These are phyloP conservation scores for Chlamydomonas sp. DNA, from an alignment of 139 green algal species.

Conservation along the genomic window DNA sequence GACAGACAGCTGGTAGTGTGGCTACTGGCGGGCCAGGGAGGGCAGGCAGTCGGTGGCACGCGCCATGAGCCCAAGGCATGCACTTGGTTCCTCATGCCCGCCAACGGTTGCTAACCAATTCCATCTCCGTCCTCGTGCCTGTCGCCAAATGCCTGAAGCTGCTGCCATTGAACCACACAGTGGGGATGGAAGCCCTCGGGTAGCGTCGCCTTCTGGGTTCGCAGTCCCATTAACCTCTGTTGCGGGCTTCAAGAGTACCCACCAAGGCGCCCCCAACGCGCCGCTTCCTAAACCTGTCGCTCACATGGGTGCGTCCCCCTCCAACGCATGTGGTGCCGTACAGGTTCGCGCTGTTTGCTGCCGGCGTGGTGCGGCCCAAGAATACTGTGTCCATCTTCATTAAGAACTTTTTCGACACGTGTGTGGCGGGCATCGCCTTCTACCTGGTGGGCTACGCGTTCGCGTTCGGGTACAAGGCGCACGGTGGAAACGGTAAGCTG, in stretches of 20 bases:
- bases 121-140: too few relatives aligned
- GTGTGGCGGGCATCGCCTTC: conserved; percentile 51
- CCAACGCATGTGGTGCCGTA: background rate
- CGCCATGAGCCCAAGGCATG: too few relatives aligned
- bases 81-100: too few relatives aligned
- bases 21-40: too few relatives aligned
- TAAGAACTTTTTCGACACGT: conserved; percentile 50
- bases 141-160: background rate
- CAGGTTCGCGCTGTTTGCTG: conserved; percentile 47
- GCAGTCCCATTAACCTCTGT: too few relatives aligned
- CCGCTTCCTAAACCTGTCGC: background rate
- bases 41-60: too few relatives aligned
- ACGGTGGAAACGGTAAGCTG: conserved; percentile 40
- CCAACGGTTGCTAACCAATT: too few relatives aligned
- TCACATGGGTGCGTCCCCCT: too few relatives aligned
- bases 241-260: background rate
- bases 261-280: background rate
- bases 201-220: background rate
- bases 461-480: conserved; percentile 32
- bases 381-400: conserved; percentile 38
- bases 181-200: background rate
- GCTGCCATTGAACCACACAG: background rate
- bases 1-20: too few relatives aligned
- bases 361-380: conserved; percentile 43
- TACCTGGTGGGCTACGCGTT: conserved; percentile 60